These are phyloP conservation scores for Crithidia acanthocephali DNA, from an alignment of 208 protist species.

Conservation along the genomic window DNA sequence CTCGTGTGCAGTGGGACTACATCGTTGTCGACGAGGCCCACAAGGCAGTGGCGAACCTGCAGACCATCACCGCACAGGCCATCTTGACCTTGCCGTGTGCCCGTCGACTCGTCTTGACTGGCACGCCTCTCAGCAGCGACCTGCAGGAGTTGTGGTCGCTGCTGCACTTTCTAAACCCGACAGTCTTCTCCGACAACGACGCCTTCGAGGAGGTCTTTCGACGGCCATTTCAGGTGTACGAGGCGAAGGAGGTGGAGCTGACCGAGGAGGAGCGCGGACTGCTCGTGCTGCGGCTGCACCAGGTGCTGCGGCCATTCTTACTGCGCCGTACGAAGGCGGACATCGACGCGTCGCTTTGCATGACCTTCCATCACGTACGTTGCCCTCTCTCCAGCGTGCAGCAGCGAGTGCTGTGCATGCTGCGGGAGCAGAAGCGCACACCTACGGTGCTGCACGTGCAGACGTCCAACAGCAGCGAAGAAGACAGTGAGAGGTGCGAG, in stretches of 20 bases:
- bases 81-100: slow-evolving; percentile 41
- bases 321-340: slow-evolving; percentile 96
- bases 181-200: slow-evolving; percentile 90
- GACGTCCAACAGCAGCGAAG: slow-evolving; percentile 37
- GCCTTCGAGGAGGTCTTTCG: slow-evolving; percentile 95
- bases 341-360: slow-evolving; percentile 93
- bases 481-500: neutral
- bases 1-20: slow-evolving; percentile 57
- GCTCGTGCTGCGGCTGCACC: slow-evolving; percentile 87
- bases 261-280: slow-evolving; percentile 65
- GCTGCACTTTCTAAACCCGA: slow-evolving; percentile 97
- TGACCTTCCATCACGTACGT: slow-evolving; percentile 62
- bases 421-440: slow-evolving; percentile 40
- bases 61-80: slow-evolving; percentile 40
- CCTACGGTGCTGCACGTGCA: slow-evolving; percentile 20
- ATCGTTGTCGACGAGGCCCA: slow-evolving; percentile 86
- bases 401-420: slow-evolving; percentile 65
- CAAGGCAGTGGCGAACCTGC: slow-evolving; percentile 69
- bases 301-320: slow-evolving; percentile 96
- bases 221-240: slow-evolving; percentile 53
- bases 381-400: slow-evolving; percentile 65
- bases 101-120: slow-evolving; percentile 92
- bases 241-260: slow-evolving; percentile 51
- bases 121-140: slow-evolving; percentile 99
- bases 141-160: slow-evolving; percentile 98